Evolutionary conservation across 768 basidiomycete species (phyloP).

Genomic region (Collybia sp.): DNA sequence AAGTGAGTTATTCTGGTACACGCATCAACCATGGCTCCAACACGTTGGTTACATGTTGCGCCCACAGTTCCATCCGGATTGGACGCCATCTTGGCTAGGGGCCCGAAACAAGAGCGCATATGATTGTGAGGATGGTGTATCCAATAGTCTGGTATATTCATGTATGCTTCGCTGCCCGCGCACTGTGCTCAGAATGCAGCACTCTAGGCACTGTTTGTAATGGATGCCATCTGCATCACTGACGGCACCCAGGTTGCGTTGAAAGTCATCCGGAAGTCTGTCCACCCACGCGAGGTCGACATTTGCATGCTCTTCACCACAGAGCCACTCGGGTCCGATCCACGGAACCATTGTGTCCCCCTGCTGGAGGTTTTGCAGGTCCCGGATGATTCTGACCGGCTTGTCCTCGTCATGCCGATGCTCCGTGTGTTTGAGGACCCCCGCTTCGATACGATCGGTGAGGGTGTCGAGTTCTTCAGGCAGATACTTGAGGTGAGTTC

Average conservation of each 20-base stretch:
- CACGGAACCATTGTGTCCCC: slow-evolving; percentile 25
- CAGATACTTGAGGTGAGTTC: slow-evolving; percentile 24
- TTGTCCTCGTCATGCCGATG: slow-evolving; percentile 23
- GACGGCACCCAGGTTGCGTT: slow-evolving; percentile 15
- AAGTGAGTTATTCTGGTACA: too few species aligned
- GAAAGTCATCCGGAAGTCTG: slow-evolving; percentile 9
- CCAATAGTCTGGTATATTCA: too few species aligned
- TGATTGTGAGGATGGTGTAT: too few species aligned
- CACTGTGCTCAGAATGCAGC: too few species aligned
- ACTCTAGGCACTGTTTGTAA: too few species aligned
- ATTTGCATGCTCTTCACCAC: slow-evolving; percentile 13
- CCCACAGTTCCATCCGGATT: too few species aligned
- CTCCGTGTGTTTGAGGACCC: slow-evolving; percentile 13
- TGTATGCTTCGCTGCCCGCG: too few species aligned
- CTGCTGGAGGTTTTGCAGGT: slow-evolving; percentile 17
- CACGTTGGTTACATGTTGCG: too few species aligned
- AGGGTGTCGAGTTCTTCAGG: slow-evolving; percentile 20
- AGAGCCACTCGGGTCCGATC: slow-evolving; percentile 10
- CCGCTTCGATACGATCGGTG: slow-evolving; percentile 22
- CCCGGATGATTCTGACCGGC: slow-evolving; percentile 7
- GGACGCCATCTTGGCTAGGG: too few species aligned
- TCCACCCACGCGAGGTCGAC: slow-evolving; percentile 7
- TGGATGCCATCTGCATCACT: slow-evolving; percentile 12
- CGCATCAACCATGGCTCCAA: too few species aligned
- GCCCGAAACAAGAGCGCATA: too few species aligned